phyloP scores from a whole-genome alignment of 345 rosid genomes.

The Clarkia xantiana region DNA sequence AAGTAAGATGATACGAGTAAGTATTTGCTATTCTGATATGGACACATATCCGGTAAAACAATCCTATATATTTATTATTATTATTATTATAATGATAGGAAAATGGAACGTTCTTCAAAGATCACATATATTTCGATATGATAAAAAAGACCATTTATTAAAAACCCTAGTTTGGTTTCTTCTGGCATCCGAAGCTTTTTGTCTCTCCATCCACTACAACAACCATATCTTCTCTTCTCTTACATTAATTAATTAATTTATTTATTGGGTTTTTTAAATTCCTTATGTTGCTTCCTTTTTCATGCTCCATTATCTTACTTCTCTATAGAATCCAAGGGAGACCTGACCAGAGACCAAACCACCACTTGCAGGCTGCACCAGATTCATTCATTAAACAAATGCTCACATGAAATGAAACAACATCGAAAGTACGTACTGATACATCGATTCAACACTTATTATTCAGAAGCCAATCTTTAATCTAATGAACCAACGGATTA shows the following conservation, averaged over 20 bases:
- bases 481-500: no score
- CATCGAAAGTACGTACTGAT: no score
- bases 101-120: constrained; percentile 36
- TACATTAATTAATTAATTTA: not conserved
- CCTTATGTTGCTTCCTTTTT: not conserved
- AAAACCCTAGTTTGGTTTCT: constrained; percentile 16
- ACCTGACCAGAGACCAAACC: not conserved
- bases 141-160: constrained; percentile 5
- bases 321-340: constrained; percentile 1
- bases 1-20: no score
- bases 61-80: no score
- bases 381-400: no score
- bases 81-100: constrained; percentile 5
- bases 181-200: constrained; percentile 14
- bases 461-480: no score
- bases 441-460: no score
- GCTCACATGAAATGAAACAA: no score
- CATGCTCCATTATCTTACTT: not conserved
- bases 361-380: no score
- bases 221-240: constrained; percentile 1
- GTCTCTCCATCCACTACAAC: constrained; percentile 4
- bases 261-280: not conserved
- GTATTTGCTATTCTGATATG: no score
- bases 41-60: no score
- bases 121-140: constrained; percentile 16